A percentile compares a stretch with the other conserved stretches of the same genome.
Conservation (phyloP, 1,284 basidiomycete species). For the Erythrobasidium hasegawianum region DNA sequence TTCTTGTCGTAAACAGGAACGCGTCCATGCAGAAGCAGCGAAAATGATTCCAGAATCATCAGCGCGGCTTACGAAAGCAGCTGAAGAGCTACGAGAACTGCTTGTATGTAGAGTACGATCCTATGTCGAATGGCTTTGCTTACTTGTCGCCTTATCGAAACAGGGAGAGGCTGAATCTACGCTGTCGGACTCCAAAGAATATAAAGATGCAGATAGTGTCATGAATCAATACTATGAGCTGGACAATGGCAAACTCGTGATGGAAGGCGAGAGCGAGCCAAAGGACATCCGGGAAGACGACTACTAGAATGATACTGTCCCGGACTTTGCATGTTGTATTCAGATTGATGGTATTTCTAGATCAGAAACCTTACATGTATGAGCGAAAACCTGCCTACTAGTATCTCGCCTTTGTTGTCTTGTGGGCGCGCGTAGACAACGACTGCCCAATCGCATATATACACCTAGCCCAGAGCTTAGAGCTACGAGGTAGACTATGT, state of each 20-base stretch:
- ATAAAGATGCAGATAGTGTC: slow-evolving; percentile 29
- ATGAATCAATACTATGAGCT: slow-evolving; percentile 22
- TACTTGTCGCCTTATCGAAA: slow-evolving; percentile 22
- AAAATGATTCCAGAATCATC: slow-evolving; percentile 72
- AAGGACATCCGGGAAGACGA: slow-evolving; percentile 23
- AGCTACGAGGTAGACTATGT: too few relatives aligned
- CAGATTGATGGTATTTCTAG: too few relatives aligned
- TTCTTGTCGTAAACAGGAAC: slow-evolving; percentile 54
- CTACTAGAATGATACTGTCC: background rate
- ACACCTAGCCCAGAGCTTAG: too few relatives aligned
- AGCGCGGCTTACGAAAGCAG: slow-evolving; percentile 60
- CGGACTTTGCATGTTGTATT: too few relatives aligned
- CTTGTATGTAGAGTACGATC: too few relatives aligned
- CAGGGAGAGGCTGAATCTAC: slow-evolving; percentile 51
- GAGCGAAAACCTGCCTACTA: too few relatives aligned
- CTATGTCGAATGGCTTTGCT: too few relatives aligned
- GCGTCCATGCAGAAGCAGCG: slow-evolving; percentile 69
- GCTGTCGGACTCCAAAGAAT: slow-evolving; percentile 55
- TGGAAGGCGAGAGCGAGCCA: slow-evolving; percentile 18
- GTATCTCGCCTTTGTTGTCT: too few relatives aligned
- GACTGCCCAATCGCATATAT: too few relatives aligned
- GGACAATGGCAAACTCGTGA: slow-evolving; percentile 22
- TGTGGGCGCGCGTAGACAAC: too few relatives aligned
- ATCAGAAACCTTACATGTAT: too few relatives aligned
- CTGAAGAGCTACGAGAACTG: slow-evolving; percentile 63